Percentiles rank a stretch among this genome's conserved stretches.
These are phyloP conservation scores for Trypanosomatidae sp. DNA, from an alignment of 208 protist species.

Conservation along the genomic window DNA sequence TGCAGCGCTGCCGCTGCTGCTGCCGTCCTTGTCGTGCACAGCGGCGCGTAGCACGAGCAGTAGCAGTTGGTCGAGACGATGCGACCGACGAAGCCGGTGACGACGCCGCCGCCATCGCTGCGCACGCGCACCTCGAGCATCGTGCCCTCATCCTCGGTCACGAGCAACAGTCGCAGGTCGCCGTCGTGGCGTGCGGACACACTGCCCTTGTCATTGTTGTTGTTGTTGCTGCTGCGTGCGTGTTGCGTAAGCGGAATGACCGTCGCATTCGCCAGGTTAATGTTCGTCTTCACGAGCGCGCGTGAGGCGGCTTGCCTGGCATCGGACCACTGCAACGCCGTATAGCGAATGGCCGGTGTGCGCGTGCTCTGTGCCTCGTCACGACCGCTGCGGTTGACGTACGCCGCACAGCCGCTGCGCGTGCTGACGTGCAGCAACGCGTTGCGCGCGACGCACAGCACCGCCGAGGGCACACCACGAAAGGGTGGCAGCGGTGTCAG, in stretches of 20 bases:
- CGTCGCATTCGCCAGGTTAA: slow-evolving; percentile 53
- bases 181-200: too few relatives aligned
- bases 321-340: slow-evolving; percentile 31
- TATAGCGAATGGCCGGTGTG: slow-evolving; percentile 23
- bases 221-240: too few relatives aligned
- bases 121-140: slow-evolving; percentile 28
- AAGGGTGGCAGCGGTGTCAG: slow-evolving; percentile 56
- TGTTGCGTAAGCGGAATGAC: slow-evolving; percentile 5
- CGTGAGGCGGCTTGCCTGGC: slow-evolving; percentile 20
- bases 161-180: slow-evolving; percentile 21
- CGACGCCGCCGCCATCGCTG: too few relatives aligned
- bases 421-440: slow-evolving; percentile 69
- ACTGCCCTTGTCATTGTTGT: background rate
- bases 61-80: slow-evolving; percentile 54
- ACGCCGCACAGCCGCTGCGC: slow-evolving; percentile 60
- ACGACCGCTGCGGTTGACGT: slow-evolving; percentile 52
- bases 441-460: slow-evolving; percentile 60
- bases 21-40: too few relatives aligned
- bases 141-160: slow-evolving; percentile 70
- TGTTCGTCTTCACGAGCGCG: slow-evolving; percentile 42
- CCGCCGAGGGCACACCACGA: slow-evolving; percentile 41
- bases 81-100: slow-evolving; percentile 16
- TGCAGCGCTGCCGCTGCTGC: slow-evolving; percentile 2
- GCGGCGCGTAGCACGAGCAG: slow-evolving; percentile 8
- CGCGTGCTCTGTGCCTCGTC: slow-evolving; percentile 48